A percentile compares a stretch with the other conserved stretches of the same genome.
These are phyloP conservation scores for Lenwebbia sp. DNA, from an alignment of 345 rosid genomes.

Conservation along the genomic window DNA sequence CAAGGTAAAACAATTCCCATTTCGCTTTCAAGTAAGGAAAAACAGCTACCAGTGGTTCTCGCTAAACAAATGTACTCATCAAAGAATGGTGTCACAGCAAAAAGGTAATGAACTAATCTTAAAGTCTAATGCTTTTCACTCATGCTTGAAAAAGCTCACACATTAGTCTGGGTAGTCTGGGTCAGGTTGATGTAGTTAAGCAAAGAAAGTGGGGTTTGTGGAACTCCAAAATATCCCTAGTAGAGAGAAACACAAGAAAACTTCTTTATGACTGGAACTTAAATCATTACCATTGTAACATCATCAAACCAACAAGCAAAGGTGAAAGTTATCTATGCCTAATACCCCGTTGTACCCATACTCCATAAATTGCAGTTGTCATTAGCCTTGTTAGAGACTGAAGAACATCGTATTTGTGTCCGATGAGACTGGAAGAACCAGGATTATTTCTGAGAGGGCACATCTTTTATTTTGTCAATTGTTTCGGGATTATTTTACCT, in stretches of 20 bases:
- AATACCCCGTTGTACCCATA: neutral
- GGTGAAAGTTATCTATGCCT: neutral
- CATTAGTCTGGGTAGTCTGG: neutral
- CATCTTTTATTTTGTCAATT: neutral
- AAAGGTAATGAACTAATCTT: neutral
- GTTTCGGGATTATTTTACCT: neutral
- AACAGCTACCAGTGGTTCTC: neutral
- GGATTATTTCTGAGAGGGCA: neutral
- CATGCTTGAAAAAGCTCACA: neutral
- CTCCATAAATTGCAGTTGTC: neutral
- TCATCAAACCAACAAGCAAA: neutral
- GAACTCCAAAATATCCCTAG: neutral
- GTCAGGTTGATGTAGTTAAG: neutral
- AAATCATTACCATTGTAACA: neutral
- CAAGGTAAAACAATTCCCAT: neutral
- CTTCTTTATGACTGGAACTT: neutral
- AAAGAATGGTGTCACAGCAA: neutral
- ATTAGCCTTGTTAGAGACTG: neutral
- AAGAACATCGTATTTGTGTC: neutral
- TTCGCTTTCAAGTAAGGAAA: neutral
- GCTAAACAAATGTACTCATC: neutral
- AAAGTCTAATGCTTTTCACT: neutral
- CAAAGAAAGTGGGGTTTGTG: neutral
- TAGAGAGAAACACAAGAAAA: neutral
- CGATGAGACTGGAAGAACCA: neutral